Base-by-base conservation (phyloP, 2,329 filamentous ascomycete species). In the Zymoseptoria tritici region DNA sequence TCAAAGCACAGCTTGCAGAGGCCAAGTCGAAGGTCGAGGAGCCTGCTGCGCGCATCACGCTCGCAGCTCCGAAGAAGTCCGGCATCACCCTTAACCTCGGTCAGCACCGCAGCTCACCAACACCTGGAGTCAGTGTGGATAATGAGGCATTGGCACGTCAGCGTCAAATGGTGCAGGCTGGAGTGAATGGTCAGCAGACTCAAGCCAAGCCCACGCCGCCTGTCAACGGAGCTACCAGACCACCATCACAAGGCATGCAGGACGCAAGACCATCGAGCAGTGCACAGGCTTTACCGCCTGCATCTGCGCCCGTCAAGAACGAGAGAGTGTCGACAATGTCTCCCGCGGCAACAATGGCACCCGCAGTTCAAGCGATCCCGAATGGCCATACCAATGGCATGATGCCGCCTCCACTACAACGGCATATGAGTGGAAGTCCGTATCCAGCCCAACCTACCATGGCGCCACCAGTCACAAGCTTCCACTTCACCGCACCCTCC, bases 11-110 rank as follows among this genome's bases (percentile, higher is more conserved):
- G 57, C 74, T 96, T 42, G 84, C 83, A 63, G 82, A 89, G 68
- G 91, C 90, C 9, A 91, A 88, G 72, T 81, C 81, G 53, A 81
- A 81, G 58, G 89, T 93, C 19, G 80, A 83, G 54, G 89, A 94
- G 73, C 88, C 90, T 13, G 78, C 83, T 1, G 84, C 88, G 42
- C 91, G 90, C 70, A 88, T 95, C 68, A 95, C 91, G 74, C 80
- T 96, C 58, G 79, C 82, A 49, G 68, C 72, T 59, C 74, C 57
- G 75, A 81, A 70, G 68, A 75, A 75, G 58, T 62, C 64, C 16
- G 61, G 64, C 22, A 75, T 77, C 72, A 65, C 73, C 55, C 56
- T 74, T 64, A 62, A 75, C 71, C 60, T 76, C 64, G 65, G 75
- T 13, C 69, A 71, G 54, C 64, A 69, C 42, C 69, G 69, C 24